Evolutionary conservation across 805 yeast genomes (phyloP), one percentile per base, ranked within the genome.

Genomic region (Yarrowia divulgata): DNA sequence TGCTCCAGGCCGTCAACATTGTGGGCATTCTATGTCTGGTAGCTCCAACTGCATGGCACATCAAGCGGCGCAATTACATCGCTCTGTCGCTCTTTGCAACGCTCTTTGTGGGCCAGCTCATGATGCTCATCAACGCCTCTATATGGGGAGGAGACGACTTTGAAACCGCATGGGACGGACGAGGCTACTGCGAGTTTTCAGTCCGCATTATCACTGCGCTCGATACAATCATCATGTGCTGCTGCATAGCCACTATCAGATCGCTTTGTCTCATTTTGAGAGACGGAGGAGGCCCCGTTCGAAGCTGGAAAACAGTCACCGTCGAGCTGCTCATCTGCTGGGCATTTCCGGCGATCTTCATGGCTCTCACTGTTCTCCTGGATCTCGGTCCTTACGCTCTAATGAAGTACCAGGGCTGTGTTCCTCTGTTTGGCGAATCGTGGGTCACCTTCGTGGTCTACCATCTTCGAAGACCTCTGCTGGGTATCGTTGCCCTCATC

Each of bases 91-190:
- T 60, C 14, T 60, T 60, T 14, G 45, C 45, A 13, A 34, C 66
- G 2, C 52, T 60, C 8, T 60, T 43, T 18, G 14, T 60, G 52
- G 66, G 66, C 29, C 66, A 60, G 16, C 50, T 60, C 29, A 18
- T 60, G 39, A 60, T 60, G 66, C 66, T 60, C 34, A 18, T 60
- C 35, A 60, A 60, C 16, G 66, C 52, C 14, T 32, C 66, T 2
- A 18, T 60, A 1, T 60, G 66, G 66, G 66, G 66, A 16, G 66
- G 66, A 42, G 50, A 34, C 42, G 34, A 60, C 14, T 60, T 43
- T 12, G 40, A 43, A n/a, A 43, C 66, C 13, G 19, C 19, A 2
- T 43, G 66, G 52, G 34, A 60, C 18, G 66, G 66, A 9, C 34
- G 52, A 52, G 66, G 66, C 0, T 60, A 60, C 52, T 60, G 66